A percentile compares a stretch with the other conserved stretches of the same genome.
These are phyloP conservation scores for Salix dunnii DNA, from an alignment of 345 rosid genomes.

Conservation along the genomic window DNA sequence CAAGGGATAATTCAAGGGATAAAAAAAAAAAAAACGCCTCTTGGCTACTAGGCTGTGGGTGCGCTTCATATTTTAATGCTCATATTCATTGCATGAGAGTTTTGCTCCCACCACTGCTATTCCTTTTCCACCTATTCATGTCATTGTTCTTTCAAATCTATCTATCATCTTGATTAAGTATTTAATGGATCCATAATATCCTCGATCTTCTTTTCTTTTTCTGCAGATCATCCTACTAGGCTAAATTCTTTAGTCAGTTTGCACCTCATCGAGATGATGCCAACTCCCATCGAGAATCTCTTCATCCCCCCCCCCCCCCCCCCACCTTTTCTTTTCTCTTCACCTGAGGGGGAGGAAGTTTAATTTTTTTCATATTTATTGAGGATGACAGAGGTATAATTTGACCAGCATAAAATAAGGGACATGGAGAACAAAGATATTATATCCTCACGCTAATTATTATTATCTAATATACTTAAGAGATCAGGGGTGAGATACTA, in stretches of 20 bases:
- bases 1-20: too few species aligned
- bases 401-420: background rate
- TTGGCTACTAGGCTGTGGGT: slow-evolving; percentile 24
- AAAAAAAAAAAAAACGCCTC: too few species aligned
- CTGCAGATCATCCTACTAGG: background rate
- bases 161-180: background rate
- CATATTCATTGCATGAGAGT: slow-evolving; percentile 20
- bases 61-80: slow-evolving; percentile 31
- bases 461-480: too few species aligned
- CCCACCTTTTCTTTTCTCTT: background rate
- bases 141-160: slow-evolving; percentile 1
- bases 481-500: too few species aligned
- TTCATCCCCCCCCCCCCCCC: background rate
- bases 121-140: background rate
- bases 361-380: background rate
- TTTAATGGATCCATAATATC: slow-evolving; percentile 13
- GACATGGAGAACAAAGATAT: too few species aligned
- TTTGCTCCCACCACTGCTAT: background rate
- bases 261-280: background rate
- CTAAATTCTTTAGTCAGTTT: background rate
- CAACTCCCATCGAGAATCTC: background rate
- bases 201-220: slow-evolving; percentile 7
- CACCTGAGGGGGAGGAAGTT: too few species aligned
- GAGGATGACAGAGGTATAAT: background rate
- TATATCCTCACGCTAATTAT: too few species aligned